Base-by-base conservation (phyloP, 2,329 filamentous ascomycete species). In the Conoideocrella luteorostrata region DNA sequence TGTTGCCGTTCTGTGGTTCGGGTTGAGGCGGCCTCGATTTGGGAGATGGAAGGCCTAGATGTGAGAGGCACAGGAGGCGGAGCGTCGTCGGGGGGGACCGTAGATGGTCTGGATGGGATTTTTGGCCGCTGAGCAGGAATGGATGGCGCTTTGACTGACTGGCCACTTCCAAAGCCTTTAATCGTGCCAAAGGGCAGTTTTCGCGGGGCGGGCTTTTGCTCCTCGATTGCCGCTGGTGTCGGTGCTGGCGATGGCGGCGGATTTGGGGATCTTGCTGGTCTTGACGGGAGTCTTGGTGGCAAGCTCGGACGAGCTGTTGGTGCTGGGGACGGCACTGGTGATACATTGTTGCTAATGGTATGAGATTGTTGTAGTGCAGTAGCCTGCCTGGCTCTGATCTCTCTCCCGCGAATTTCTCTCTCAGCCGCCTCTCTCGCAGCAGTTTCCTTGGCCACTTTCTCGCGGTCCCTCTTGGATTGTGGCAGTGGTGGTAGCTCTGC, bases 401-500 rank as follows among this genome's bases (percentile, higher is more conserved):
- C 45, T 23, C 40, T 45, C 13, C 41, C 45, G 18, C 44, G 20
- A 3, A 32, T 32, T 30, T 46, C 42, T 26, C 20, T 44, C 1
- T 41, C 38, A 12, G 35, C 43, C 7, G 45, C 30, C 15, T 50
- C 43, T 35, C 33, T 21, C 4, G 35, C 41, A 11, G 47, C 54
- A 5, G 48, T 52, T 52, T 62, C 56, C 43, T 60, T 52, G 21
- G 60, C 63, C 47, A 66, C 65, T 3, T 70, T 69, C 47, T 82
- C 78, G 2, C 66, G 61, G 45, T 81, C 78, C 33, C 72, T 68
- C 48, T 67, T 69, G 2, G 72, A 69, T 0, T 77, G 78, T 0
- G 78, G 79, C 28, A 83, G 59, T 10, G 72, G 69, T 1, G 78
- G 79, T 10, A 83, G 64, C 39, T 70, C 75, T n/a, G 75, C 66